A percentile compares a stretch with the other conserved stretches of the same genome.
Conservation (phyloP, 352 stramenopile genomes). For the Phytophthora meadii region DNA sequence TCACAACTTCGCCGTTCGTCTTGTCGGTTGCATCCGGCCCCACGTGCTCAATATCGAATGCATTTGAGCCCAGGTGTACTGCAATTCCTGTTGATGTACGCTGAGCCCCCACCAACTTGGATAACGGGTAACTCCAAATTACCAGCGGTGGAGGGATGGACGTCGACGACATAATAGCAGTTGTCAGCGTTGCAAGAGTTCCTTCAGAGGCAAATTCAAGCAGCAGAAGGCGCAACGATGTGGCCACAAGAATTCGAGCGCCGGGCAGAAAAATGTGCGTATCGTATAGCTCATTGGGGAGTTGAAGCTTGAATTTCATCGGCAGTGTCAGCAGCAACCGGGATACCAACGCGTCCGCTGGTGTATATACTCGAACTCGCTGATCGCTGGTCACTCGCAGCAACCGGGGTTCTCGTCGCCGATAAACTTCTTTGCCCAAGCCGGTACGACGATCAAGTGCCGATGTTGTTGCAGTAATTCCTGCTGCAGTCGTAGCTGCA, state of each 20-base stretch:
- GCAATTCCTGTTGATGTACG: conserved; percentile 30
- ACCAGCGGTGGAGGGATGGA: conserved; percentile 38
- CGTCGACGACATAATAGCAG: conserved; percentile 40
- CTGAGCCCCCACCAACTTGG: conserved; percentile 33
- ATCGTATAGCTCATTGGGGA: conserved; percentile 83
- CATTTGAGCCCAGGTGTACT: conserved; percentile 28
- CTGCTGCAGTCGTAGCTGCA: conserved; percentile 75
- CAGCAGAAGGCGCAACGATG: conserved; percentile 74
- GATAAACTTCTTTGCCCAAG: conserved; percentile 50
- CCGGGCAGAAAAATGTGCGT: conserved; percentile 73
- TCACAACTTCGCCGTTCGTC: conserved; percentile 24
- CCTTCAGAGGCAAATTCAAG: conserved; percentile 38
- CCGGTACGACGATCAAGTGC: conserved; percentile 78
- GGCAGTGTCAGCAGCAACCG: conserved; percentile 68
- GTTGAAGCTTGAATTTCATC: conserved; percentile 48
- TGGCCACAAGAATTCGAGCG: conserved; percentile 73
- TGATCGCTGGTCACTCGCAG: conserved; percentile 77
- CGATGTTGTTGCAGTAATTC: conserved; percentile 86
- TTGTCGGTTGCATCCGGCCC: conserved; percentile 18
- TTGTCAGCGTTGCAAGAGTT: conserved; percentile 39
- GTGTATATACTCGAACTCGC: conserved; percentile 78
- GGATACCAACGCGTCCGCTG: conserved; percentile 71
- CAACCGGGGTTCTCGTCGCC: conserved; percentile 68
- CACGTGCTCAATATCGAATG: conserved; percentile 17
- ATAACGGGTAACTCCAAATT: conserved; percentile 37